Base-by-base conservation (phyloP, 805 yeast species). In the Yamadazyma endophytica region DNA sequence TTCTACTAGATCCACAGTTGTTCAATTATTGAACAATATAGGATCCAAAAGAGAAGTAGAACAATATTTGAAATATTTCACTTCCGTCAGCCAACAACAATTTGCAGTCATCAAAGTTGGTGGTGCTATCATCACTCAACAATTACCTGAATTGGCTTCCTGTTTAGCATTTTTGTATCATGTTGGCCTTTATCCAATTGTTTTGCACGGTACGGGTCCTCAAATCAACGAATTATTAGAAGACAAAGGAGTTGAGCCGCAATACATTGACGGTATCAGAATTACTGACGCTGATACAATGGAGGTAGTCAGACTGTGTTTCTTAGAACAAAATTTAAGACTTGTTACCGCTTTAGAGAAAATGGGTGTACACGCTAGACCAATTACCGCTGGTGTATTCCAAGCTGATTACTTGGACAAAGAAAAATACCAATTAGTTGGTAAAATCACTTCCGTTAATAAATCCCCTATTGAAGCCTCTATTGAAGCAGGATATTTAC, bases 71-170 rank as follows among this genome's bases (percentile, higher is more conserved):
- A 89, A 88, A 58, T 90, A 90, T 60, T 92, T 92, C 70, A 89
- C 97, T 1, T 87, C 96, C 19, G 97, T 92, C 12, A 81, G 88
- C 5, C 89, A 88, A 46, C 97, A 92, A 56, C 97, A 92, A 52
- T 92, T 92, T 51, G 99, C 99, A 3, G 96, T 92, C 26, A 92
- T 92, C 61, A 92, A 92, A 58, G 98, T 92, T 26, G 99, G 99
- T 24, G 99, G 99, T 43, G 99, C 98, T 22, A 90, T 92, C 50
- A 92, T 92, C 58, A 90, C 97, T 28, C 94, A 92, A 47, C 92
- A 90, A 49, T 66, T 92, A 42, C 83, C 88, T 7, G 96, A 90
- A 62, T 68, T 92, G 47, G 98, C 98, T 0, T 85, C 96, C 1
- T 89, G 97, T 52, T 70, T 92, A 42, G 97, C 97, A 4, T 92